Conservation (phyloP, 1,284 basidiomycete genomes). For the Boletus mariae region DNA sequence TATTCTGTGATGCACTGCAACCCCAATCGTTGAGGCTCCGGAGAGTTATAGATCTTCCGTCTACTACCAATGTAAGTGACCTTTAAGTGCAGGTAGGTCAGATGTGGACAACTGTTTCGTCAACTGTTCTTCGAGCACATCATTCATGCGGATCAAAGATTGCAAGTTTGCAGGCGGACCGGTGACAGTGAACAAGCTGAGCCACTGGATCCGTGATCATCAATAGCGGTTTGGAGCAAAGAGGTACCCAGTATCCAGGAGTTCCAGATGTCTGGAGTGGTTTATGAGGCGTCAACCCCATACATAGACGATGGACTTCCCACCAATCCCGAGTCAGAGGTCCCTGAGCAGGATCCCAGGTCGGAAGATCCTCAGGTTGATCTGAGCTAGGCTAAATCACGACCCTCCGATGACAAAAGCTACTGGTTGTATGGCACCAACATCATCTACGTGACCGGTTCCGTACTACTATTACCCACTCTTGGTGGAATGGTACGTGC, state of each 20-base stretch:
- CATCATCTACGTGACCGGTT: constrained; percentile 4
- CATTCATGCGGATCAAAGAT: too few species aligned
- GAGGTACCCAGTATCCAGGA: neutral
- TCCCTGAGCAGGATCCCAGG: too few species aligned
- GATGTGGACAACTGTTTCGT: too few species aligned
- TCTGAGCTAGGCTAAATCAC: neutral
- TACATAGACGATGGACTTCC: constrained; percentile 1
- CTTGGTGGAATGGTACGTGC: constrained; percentile 8
- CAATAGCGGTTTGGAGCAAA: neutral
- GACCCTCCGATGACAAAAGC: constrained; percentile 1
- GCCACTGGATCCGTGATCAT: too few species aligned
- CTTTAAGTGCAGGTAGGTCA: too few species aligned
- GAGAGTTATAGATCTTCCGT: too few species aligned
- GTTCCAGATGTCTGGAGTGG: neutral
- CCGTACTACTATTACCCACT: constrained; percentile 3
- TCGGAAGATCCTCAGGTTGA: neutral
- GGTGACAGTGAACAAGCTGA: too few species aligned
- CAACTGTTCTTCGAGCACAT: too few species aligned
- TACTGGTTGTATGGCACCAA: constrained; percentile 1
- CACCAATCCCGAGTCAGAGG: neutral
- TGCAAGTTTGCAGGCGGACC: too few species aligned
- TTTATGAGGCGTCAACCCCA: constrained; percentile 4
- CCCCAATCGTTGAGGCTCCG: too few species aligned
- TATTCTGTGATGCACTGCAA: too few species aligned
- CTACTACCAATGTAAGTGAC: too few species aligned